These are phyloP conservation scores for Kwoniella mangroviensis DNA, from an alignment of 768 basidiomycete genomes.

Conservation along the genomic window DNA sequence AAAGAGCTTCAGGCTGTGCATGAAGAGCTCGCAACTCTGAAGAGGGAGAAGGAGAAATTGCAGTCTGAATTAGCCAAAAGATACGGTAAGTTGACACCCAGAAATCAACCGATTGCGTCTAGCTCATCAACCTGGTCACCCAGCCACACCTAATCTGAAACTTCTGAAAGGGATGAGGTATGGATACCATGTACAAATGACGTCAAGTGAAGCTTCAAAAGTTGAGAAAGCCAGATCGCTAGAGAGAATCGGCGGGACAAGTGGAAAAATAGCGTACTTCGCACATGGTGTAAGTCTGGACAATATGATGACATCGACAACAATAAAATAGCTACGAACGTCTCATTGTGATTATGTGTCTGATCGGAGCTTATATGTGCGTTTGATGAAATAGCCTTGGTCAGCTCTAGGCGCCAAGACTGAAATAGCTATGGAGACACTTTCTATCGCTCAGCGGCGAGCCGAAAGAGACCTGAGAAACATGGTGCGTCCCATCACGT, in stretches of 20 bases:
- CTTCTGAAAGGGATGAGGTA: constrained; percentile 23
- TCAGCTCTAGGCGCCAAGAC: constrained; percentile 43
- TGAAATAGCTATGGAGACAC: constrained; percentile 37
- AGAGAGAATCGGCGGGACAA: constrained; percentile 29
- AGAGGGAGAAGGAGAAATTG: constrained; percentile 32
- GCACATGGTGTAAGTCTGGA: constrained; percentile 37
- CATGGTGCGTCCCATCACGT: constrained; percentile 69
- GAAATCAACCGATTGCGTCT: no score
- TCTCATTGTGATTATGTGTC: background rate
- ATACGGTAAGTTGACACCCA: constrained; percentile 24
- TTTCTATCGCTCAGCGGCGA: constrained; percentile 52
- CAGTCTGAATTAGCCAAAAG: constrained; percentile 32
- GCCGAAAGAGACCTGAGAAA: constrained; percentile 72
- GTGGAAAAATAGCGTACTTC: constrained; percentile 37
- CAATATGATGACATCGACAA: background rate
- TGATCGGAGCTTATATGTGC: background rate
- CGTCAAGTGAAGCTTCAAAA: constrained; percentile 32
- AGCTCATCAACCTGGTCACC: no score
- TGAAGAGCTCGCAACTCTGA: constrained; percentile 23
- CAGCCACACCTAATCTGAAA: constrained; percentile 22
- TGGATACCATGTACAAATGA: constrained; percentile 36
- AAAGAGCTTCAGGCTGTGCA: constrained; percentile 32
- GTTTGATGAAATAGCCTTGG: constrained; percentile 37
- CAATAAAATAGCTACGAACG: background rate
- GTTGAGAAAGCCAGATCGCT: constrained; percentile 37